A percentile compares a stretch with the other conserved stretches of the same genome.
These are phyloP conservation scores for Phaeophleospora eucalypticola DNA, from an alignment of 2,329 filamentous ascomycete genomes.

Conservation along the genomic window DNA sequence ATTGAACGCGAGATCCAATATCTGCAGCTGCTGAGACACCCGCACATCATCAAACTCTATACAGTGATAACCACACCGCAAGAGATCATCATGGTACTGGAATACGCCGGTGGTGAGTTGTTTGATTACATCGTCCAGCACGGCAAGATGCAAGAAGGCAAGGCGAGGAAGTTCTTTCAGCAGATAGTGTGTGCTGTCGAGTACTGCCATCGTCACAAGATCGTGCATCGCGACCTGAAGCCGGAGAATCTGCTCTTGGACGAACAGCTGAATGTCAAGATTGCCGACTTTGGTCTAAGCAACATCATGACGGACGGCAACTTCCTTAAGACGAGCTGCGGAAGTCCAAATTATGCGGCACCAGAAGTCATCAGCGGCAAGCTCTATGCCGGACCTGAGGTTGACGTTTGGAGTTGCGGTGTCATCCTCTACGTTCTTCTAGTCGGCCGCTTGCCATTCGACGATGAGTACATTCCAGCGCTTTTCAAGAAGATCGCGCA, in stretches of 20 bases:
- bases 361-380: slow-evolving; percentile 98
- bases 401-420: slow-evolving; percentile 91
- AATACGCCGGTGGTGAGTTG: slow-evolving; percentile 92
- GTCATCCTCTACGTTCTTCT: slow-evolving; percentile 63
- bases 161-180: slow-evolving; percentile 97
- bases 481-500: slow-evolving; percentile 97
- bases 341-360: slow-evolving; percentile 95
- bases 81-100: slow-evolving; percentile 98
- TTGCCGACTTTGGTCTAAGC: slow-evolving; percentile 95
- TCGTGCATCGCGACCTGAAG: slow-evolving; percentile 95
- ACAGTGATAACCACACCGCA: slow-evolving; percentile 92
- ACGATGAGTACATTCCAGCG: slow-evolving; percentile 96
- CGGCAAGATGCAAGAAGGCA: slow-evolving; percentile 82
- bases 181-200: slow-evolving; percentile 98
- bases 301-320: slow-evolving; percentile 99
- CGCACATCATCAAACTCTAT: slow-evolving; percentile 98
- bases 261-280: slow-evolving; percentile 95
- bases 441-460: slow-evolving; percentile 76
- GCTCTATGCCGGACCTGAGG: slow-evolving; percentile 93
- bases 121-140: slow-evolving; percentile 98
- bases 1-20: slow-evolving; percentile 99
- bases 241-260: slow-evolving; percentile 95
- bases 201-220: slow-evolving; percentile 98
- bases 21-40: slow-evolving; percentile 87
- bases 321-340: slow-evolving; percentile 97